Conservation (phyloP, 805 yeast species). For the Candida tammaniensis region DNA sequence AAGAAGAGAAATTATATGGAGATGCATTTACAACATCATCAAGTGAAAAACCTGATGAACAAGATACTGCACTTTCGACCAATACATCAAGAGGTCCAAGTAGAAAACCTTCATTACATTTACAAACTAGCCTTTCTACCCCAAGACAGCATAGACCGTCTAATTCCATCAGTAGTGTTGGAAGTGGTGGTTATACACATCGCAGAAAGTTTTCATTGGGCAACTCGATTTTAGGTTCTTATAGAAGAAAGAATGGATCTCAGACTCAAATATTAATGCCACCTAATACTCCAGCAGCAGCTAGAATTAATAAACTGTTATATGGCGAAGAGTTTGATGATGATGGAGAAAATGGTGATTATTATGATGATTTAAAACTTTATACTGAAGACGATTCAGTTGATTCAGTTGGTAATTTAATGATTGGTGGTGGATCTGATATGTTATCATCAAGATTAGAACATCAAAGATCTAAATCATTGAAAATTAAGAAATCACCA, state of each 20-base stretch:
- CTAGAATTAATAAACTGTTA: constrained; percentile 29
- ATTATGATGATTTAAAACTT: constrained; percentile 22
- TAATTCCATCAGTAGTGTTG: constrained; percentile 27
- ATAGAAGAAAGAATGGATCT: constrained; percentile 49
- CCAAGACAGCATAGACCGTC: constrained; percentile 35
- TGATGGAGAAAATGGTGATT: too few species aligned
- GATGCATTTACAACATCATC: constrained; percentile 39
- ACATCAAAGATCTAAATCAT: constrained; percentile 31
- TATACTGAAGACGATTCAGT: constrained; percentile 59
- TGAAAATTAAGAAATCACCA: constrained; percentile 42
- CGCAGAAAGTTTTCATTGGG: constrained; percentile 66
- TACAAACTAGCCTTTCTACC: constrained; percentile 31
- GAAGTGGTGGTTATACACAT: constrained; percentile 34
- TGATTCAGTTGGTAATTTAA: constrained; percentile 51
- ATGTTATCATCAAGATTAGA: constrained; percentile 63
- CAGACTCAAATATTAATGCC: constrained; percentile 34
- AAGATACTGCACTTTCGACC: constrained; percentile 15
- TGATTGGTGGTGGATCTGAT: constrained; percentile 52
- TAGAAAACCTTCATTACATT: constrained; percentile 38
- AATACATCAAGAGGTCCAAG: constrained; percentile 20
- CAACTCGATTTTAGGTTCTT: constrained; percentile 49
- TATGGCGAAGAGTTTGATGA: constrained; percentile 26
- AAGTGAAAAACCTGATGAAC: constrained; percentile 3
- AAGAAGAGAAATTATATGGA: constrained; percentile 35
- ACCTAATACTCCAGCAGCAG: constrained; percentile 57